These are phyloP conservation scores for Talaromyces sp. DNA, from an alignment of 2,329 filamentous ascomycete species.

Conservation along the genomic window DNA sequence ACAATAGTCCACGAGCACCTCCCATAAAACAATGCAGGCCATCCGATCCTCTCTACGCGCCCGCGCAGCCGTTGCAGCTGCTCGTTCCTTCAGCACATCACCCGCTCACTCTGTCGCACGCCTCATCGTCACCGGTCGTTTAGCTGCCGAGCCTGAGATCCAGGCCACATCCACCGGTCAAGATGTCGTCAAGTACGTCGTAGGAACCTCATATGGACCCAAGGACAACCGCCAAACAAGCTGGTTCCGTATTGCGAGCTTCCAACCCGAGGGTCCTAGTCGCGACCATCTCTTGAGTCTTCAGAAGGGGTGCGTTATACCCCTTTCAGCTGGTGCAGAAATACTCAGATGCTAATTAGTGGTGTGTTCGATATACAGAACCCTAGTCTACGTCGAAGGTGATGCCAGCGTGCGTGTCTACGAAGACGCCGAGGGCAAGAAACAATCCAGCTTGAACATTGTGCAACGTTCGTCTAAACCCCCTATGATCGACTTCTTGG, in stretches of 20 bases:
- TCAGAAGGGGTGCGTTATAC: slow-evolving; percentile 73
- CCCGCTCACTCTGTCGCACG: slow-evolving; percentile 63
- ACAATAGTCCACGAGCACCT: not conserved
- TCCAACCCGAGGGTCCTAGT: slow-evolving; percentile 62
- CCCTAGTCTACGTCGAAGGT: slow-evolving; percentile 78
- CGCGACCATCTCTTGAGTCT: slow-evolving; percentile 70
- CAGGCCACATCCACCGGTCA: slow-evolving; percentile 65
- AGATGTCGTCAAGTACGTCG: slow-evolving; percentile 71
- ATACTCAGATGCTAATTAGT: not conserved
- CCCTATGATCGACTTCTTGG: not conserved
- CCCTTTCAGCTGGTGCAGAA: not conserved
- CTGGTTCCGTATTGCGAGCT: slow-evolving; percentile 80
- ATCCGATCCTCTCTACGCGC: slow-evolving; percentile 50
- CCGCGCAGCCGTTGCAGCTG: slow-evolving; percentile 34
- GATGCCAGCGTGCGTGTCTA: slow-evolving; percentile 68
- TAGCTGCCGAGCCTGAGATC: slow-evolving; percentile 75
- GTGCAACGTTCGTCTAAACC: slow-evolving; percentile 66
- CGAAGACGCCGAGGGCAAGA: slow-evolving; percentile 68
- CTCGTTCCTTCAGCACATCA: slow-evolving; percentile 71
- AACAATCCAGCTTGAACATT: slow-evolving; percentile 61
- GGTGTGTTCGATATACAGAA: slow-evolving; percentile 48
- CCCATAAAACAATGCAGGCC: slow-evolving; percentile 21
- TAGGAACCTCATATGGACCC: slow-evolving; percentile 67
- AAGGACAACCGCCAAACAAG: slow-evolving; percentile 71
- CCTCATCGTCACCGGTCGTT: slow-evolving; percentile 82